A percentile compares a stretch with the other conserved stretches of the same genome.
phyloP scores from a whole-genome alignment of 2,329 filamentous ascomycete genomes.

The Endothia cerciana region DNA sequence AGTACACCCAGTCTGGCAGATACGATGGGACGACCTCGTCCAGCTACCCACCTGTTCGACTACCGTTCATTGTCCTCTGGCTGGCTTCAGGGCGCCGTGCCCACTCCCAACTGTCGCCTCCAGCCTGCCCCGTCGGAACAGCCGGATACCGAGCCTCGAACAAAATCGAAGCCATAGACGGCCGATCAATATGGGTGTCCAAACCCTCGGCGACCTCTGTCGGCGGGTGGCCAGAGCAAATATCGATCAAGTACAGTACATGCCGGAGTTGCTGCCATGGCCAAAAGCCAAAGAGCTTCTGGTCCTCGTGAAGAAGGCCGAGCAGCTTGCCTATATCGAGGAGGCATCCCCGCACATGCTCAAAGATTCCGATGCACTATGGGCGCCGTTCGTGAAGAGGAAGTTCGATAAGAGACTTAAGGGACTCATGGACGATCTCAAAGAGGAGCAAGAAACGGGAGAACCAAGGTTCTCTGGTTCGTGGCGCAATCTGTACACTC shows the following conservation, averaged over 20 bases:
- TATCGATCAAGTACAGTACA: conserved; percentile 4
- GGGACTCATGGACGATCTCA: conserved; percentile 32
- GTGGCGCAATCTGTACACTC: conserved; percentile 59
- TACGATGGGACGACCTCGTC: neutral
- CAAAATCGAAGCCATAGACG: neutral
- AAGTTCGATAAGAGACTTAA: conserved; percentile 71
- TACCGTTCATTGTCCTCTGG: neutral
- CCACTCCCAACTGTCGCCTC: neutral
- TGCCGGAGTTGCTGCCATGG: conserved; percentile 45
- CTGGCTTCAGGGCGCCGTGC: neutral
- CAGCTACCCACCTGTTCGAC: no score
- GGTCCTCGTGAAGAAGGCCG: conserved; percentile 69
- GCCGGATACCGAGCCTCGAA: neutral
- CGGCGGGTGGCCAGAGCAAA: neutral
- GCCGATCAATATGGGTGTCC: neutral
- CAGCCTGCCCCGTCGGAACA: no score
- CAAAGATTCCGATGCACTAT: conserved; percentile 68
- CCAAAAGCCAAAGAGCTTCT: conserved; percentile 70
- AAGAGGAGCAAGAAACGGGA: conserved; percentile 65
- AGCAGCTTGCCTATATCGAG: conserved; percentile 78
- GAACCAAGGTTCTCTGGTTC: conserved; percentile 56
- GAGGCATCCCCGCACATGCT: conserved; percentile 75
- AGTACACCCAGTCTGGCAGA: neutral
- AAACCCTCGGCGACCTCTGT: neutral
- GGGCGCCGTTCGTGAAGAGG: conserved; percentile 77